These are phyloP conservation scores for Bipolaris victoriae DNA, from an alignment of 2,329 filamentous ascomycete genomes.

Conservation along the genomic window DNA sequence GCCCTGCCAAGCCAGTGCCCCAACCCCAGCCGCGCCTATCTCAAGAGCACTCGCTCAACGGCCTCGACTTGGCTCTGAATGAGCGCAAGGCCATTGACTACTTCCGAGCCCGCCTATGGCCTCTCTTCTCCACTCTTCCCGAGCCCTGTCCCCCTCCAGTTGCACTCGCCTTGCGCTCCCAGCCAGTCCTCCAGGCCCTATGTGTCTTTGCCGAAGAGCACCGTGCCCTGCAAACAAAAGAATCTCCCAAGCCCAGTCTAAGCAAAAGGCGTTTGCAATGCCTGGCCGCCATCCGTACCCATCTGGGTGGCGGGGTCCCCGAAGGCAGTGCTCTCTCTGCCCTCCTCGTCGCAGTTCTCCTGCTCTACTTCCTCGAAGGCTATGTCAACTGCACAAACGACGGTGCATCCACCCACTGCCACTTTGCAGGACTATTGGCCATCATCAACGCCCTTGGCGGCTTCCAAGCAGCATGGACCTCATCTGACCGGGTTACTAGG, in stretches of 20 bases:
- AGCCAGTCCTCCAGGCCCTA: conserved; percentile 19
- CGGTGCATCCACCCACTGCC: conserved; percentile 21
- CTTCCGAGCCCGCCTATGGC: conserved; percentile 22
- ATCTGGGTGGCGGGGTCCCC: conserved; percentile 9
- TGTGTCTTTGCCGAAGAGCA: conserved; percentile 22
- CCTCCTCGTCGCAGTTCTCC: conserved; percentile 20
- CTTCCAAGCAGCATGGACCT: conserved; percentile 11
- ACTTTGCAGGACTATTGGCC: conserved; percentile 63
- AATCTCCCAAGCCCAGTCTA: conserved; percentile 9
- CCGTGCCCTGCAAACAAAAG: conserved; percentile 17
- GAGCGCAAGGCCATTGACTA: conserved; percentile 23
- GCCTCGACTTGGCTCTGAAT: conserved; percentile 12
- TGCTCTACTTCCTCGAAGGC: conserved; percentile 24
- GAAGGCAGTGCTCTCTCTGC: conserved; percentile 13
- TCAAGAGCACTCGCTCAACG: conserved; percentile 4
- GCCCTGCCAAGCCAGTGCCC: conserved; percentile 14
- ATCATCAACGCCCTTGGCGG: conserved; percentile 78
- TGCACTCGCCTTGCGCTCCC: conserved; percentile 17
- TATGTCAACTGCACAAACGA: conserved; percentile 20
- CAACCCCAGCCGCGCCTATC: conserved; percentile 5
- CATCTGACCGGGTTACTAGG: conserved; percentile 13
- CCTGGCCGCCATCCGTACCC: conserved; percentile 15
- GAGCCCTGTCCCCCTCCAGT: conserved; percentile 18
- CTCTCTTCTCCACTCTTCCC: conserved; percentile 17
- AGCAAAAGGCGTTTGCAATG: conserved; percentile 13